A percentile compares a stretch with the other conserved stretches of the same genome.
Conservation (phyloP, 306 rosid genomes). For the Dalbergia oliveri region DNA sequence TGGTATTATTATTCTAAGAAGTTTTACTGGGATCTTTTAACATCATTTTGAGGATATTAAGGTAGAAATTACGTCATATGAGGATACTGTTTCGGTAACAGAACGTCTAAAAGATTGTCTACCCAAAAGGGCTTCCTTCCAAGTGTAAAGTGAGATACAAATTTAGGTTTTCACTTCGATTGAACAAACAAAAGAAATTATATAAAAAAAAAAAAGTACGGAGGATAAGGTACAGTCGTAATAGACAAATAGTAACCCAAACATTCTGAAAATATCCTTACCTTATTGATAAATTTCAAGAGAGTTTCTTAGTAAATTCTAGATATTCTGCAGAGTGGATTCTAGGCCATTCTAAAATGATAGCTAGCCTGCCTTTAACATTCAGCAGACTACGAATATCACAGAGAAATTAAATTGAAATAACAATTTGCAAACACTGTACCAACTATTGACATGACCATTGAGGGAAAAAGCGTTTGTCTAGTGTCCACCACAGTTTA, state of each 20-base stretch:
- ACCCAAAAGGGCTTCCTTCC: neutral
- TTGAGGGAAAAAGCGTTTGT: neutral
- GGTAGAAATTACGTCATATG: too few relatives aligned
- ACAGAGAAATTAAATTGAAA: neutral
- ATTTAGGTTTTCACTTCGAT: neutral
- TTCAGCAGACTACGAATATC: neutral
- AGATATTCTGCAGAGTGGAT: neutral
- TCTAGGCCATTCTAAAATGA: neutral
- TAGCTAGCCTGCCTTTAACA: neutral
- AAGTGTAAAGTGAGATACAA: neutral
- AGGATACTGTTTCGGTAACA: neutral
- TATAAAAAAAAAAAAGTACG: neutral
- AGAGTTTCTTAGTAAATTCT: neutral
- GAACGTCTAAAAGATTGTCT: neutral
- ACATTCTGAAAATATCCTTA: neutral
- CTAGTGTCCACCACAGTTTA: too few relatives aligned
- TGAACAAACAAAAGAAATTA: too few relatives aligned
- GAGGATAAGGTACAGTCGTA: neutral
- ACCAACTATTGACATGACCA: constrained; percentile 2
- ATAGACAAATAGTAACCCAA: neutral
- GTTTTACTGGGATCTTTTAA: neutral
- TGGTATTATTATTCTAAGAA: too few relatives aligned
- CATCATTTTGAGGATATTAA: neutral
- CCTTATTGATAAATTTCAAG: neutral
- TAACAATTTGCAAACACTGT: neutral